phyloP scores from a whole-genome alignment of 2,329 filamentous ascomycete species.

The Mariannaea sp. region DNA sequence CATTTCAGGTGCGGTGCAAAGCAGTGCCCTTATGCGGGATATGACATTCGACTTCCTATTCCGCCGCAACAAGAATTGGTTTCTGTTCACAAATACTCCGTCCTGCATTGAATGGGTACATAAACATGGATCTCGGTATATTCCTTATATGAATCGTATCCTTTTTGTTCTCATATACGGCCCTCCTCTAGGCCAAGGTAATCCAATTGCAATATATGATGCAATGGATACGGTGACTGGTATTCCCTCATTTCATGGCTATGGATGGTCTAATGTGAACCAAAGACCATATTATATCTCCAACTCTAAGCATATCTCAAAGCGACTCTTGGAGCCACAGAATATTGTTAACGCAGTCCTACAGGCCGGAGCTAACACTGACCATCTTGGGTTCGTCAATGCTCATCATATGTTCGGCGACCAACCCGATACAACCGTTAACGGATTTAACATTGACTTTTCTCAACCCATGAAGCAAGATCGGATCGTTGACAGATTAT shows the following conservation, averaged over 20 bases:
- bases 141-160: neutral
- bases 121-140: neutral
- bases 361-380: neutral
- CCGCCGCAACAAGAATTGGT: neutral
- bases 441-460: neutral
- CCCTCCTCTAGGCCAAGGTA: neutral
- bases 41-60: no score
- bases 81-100: neutral
- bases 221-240: neutral
- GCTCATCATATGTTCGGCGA: neutral
- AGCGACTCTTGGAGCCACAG: neutral
- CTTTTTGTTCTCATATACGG: neutral
- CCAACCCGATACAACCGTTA: neutral
- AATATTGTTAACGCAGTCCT: neutral
- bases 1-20: no score
- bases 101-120: neutral
- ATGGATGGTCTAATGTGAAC: neutral
- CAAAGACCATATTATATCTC: neutral
- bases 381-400: neutral
- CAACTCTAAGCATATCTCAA: neutral
- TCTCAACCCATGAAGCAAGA: neutral
- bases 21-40: no score
- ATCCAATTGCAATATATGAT: neutral
- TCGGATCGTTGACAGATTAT: neutral
- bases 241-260: neutral